Percentiles rank a stretch among this genome's conserved stretches.
These are phyloP conservation scores for Gossypium stocksii DNA, from an alignment of 345 rosid species.

Conservation along the genomic window DNA sequence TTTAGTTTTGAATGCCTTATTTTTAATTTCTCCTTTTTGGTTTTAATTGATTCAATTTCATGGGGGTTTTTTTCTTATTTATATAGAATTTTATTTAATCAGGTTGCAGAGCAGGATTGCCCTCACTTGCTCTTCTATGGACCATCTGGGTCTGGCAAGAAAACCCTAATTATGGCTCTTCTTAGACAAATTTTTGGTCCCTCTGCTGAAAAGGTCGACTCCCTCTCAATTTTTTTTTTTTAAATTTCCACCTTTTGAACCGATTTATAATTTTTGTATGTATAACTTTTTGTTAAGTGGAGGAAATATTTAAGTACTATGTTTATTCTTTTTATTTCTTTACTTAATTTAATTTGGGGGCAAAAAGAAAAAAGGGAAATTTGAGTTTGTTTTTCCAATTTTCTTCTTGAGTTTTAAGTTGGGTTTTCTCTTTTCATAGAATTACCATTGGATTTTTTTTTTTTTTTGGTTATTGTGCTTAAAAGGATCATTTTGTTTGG, in stretches of 20 bases:
- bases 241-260: not conserved
- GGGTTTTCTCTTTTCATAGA: not conserved
- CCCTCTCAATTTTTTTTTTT: not conserved
- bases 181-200: constrained; percentile 77
- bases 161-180: constrained; percentile 95
- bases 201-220: constrained; percentile 76
- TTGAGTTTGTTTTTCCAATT: not conserved
- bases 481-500: not conserved
- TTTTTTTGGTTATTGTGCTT: not conserved
- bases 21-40: constrained; percentile 33
- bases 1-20: not conserved
- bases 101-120: constrained; percentile 93
- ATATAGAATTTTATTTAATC: not conserved
- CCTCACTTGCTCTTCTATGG: constrained; percentile 98
- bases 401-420: not conserved
- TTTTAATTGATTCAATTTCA: constrained; percentile 10
- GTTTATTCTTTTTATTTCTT: not conserved
- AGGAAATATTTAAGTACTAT: not conserved
- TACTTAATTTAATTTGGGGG: not conserved
- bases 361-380: too few relatives aligned
- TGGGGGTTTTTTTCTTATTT: not conserved
- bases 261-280: not conserved
- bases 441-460: not conserved
- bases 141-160: constrained; percentile 96
- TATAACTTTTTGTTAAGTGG: not conserved